These are phyloP conservation scores for Solanum bukasovii DNA, from an alignment of 257 asterid genomes.

Conservation along the genomic window DNA sequence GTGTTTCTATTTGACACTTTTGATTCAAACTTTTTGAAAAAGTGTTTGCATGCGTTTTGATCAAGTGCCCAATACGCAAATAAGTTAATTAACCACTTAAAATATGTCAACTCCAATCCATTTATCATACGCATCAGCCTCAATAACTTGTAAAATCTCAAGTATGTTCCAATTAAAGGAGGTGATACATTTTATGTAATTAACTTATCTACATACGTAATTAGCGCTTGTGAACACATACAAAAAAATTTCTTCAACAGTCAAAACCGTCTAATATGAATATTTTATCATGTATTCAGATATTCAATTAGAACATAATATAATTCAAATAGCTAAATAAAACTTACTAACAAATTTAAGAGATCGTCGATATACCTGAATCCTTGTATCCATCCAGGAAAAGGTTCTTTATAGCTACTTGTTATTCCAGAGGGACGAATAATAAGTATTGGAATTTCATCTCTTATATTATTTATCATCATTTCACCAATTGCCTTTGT, in stretches of 20 bases:
- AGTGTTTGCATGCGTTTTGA: too few species aligned
- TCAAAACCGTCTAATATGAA: too few species aligned
- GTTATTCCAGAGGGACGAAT: constrained; percentile 35
- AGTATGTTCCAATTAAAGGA: neutral
- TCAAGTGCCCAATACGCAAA: too few species aligned
- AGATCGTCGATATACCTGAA: neutral
- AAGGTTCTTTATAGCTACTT: constrained; percentile 25
- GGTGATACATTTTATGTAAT: neutral
- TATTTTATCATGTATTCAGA: neutral
- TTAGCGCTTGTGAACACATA: neutral
- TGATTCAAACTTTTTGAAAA: too few species aligned
- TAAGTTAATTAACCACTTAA: too few species aligned
- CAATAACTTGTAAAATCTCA: neutral
- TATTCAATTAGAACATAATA: accelerated
- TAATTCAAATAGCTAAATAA: accelerated
- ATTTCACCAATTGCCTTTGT: constrained; percentile 50
- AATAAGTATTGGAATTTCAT: constrained; percentile 30
- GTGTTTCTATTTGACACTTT: neutral
- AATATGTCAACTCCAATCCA: neutral
- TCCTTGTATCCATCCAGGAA: constrained; percentile 63
- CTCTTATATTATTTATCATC: constrained; percentile 26
- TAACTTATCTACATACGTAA: too few species aligned
- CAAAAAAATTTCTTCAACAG: too few species aligned
- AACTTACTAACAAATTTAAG: neutral
- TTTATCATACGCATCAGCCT: neutral